These are phyloP conservation scores for Boletus sp. DNA, from an alignment of 768 basidiomycete species.

Conservation along the genomic window DNA sequence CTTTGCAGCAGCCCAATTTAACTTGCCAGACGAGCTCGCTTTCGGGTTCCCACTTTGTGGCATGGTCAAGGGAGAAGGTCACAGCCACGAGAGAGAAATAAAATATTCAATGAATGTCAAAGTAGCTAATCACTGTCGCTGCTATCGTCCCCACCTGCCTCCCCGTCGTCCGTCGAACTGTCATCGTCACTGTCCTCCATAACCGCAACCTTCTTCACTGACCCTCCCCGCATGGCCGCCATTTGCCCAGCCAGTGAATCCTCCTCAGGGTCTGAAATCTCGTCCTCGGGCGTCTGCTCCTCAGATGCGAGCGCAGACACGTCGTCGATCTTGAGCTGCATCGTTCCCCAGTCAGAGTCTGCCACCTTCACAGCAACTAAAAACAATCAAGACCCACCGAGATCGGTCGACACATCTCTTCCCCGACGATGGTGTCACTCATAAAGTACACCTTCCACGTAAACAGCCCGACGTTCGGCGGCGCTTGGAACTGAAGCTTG, in stretches of 20 bases:
- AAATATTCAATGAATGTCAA: too few relatives aligned
- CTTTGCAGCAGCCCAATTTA: constrained; percentile 50
- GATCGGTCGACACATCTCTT: constrained; percentile 69
- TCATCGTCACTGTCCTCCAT: constrained; percentile 38
- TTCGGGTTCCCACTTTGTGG: neutral
- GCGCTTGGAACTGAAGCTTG: constrained; percentile 94
- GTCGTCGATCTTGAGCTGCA: constrained; percentile 83
- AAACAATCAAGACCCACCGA: constrained; percentile 48
- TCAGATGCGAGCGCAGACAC: constrained; percentile 53
- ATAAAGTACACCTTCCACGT: constrained; percentile 86
- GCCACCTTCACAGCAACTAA: neutral
- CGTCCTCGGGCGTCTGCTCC: constrained; percentile 73
- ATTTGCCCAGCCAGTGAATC: constrained; percentile 96
- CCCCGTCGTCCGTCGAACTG: constrained; percentile 31
- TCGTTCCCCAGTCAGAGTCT: constrained; percentile 2
- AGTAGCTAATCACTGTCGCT: constrained; percentile 26
- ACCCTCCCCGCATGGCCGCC: constrained; percentile 89
- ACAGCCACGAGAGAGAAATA: neutral
- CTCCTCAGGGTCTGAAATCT: constrained; percentile 98
- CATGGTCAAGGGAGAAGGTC: neutral
- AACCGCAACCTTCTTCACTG: constrained; percentile 63
- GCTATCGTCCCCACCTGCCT: constrained; percentile 24
- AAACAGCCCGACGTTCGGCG: constrained; percentile 77
- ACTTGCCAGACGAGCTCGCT: constrained; percentile 10
- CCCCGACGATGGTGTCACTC: constrained; percentile 88